Conservation (phyloP, 345 rosid species). For the Nephelium lappaceum region DNA sequence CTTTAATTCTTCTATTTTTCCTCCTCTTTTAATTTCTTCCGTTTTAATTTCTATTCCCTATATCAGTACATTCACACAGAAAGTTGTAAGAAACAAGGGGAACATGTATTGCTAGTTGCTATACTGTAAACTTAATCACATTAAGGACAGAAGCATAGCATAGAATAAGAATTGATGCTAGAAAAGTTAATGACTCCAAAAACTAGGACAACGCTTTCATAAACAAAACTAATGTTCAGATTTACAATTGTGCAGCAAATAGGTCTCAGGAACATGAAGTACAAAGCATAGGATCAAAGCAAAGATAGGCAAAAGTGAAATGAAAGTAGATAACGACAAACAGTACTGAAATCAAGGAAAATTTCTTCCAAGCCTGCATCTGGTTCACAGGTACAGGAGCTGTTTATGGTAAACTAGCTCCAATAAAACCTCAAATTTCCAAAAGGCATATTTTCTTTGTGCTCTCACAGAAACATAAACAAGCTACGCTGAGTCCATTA, state of each 20-base stretch:
- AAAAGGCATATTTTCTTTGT: background rate
- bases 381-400: background rate
- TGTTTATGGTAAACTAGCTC: background rate
- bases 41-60: background rate
- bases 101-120: too few species aligned
- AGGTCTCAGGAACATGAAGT: background rate
- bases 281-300: background rate
- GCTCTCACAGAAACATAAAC: background rate
- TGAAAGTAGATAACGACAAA: background rate
- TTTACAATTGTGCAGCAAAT: background rate
- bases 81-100: too few species aligned
- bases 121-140: background rate
- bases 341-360: background rate
- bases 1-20: background rate
- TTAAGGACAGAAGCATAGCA: background rate
- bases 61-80: too few species aligned
- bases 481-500: background rate
- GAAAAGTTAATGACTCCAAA: background rate
- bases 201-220: background rate
- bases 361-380: background rate
- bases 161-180: background rate
- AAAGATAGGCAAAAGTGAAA: background rate
- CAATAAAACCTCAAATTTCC: background rate
- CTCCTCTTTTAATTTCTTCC: background rate
- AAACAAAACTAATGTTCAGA: background rate